Evolutionary conservation across 169 alveolate genomes (phyloP).

Genomic region (Plasmodium cynomolgi): DNA sequence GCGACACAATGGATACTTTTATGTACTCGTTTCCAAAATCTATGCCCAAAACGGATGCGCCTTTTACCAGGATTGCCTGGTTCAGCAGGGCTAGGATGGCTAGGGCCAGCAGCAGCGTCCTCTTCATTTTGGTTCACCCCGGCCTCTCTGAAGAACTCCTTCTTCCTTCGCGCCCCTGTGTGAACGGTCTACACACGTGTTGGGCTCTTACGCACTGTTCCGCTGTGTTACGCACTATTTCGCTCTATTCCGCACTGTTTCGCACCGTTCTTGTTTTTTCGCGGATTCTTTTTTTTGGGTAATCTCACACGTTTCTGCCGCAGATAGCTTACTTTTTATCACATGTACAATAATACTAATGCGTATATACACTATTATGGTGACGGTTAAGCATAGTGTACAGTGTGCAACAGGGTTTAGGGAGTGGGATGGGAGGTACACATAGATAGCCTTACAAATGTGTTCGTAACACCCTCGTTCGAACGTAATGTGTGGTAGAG

Average conservation of each 20-base stretch:
- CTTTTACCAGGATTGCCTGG: not conserved
- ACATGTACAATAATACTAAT: not conserved
- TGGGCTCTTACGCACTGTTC: not conserved
- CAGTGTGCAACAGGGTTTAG: not conserved
- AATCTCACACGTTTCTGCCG: not conserved
- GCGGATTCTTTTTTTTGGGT: not conserved
- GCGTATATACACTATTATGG: not conserved
- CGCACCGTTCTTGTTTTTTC: not conserved
- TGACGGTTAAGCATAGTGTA: not conserved
- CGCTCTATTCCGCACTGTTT: not conserved
- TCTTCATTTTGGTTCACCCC: not conserved
- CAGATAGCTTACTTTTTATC: not conserved
- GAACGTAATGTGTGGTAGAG: not conserved
- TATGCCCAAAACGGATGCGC: conserved; percentile 79
- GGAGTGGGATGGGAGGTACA: not conserved
- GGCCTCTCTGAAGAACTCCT: not conserved
- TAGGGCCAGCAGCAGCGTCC: not conserved
- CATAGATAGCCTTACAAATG: not conserved
- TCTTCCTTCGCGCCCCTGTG: not conserved
- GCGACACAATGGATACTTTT: conserved; percentile 83
- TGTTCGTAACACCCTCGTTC: not conserved
- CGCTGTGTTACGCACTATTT: too few species aligned
- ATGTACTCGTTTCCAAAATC: conserved; percentile 87
- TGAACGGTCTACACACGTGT: not conserved
- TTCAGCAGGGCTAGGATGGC: not conserved